These are phyloP conservation scores for Daldinia sp. DNA, from an alignment of 2,329 filamentous ascomycete genomes.

Conservation along the genomic window DNA sequence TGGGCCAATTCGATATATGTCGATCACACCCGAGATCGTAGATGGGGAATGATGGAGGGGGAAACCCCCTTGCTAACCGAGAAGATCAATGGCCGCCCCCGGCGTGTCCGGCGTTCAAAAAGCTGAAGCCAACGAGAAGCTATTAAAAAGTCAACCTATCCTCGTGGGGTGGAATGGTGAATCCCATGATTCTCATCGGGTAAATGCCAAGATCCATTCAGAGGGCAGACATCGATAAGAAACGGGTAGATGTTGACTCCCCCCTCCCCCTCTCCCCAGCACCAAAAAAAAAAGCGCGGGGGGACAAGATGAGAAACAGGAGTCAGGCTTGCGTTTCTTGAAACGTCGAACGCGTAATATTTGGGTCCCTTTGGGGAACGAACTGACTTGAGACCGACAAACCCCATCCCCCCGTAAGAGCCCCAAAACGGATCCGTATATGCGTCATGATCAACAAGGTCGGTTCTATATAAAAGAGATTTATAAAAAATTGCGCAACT, in stretches of 20 bases:
- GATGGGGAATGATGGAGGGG: slow-evolving; percentile 1
- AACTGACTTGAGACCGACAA: slow-evolving; percentile 31
- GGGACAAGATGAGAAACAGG: slow-evolving; percentile 4
- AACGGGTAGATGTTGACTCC: slow-evolving; percentile 20
- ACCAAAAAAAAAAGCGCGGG: slow-evolving; percentile 17
- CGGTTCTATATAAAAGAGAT: slow-evolving; percentile 1
- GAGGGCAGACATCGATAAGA: slow-evolving; percentile 30
- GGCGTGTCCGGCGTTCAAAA: neutral
- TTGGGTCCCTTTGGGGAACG: no score
- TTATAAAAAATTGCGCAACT: slow-evolving; percentile 33
- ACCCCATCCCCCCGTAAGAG: slow-evolving; percentile 18
- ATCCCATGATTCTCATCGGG: slow-evolving; percentile 18
- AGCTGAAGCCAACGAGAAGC: slow-evolving; percentile 21
- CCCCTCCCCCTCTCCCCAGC: no score
- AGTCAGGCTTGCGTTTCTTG: slow-evolving; percentile 37
- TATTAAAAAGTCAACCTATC: neutral
- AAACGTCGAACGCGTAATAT: slow-evolving; percentile 37
- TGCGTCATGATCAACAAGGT: slow-evolving; percentile 31
- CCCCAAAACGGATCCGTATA: slow-evolving; percentile 6
- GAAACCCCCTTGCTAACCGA: slow-evolving; percentile 7
- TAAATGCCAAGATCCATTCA: slow-evolving; percentile 19
- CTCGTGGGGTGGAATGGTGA: slow-evolving; percentile 21
- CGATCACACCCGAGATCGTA: slow-evolving; percentile 31
- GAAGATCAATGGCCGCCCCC: slow-evolving; percentile 14
- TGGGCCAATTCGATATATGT: slow-evolving; percentile 33